A percentile compares a stretch with the other conserved stretches of the same genome.
These are phyloP conservation scores for Aspergillus sp. DNA, from an alignment of 2,329 filamentous ascomycete genomes.

Conservation along the genomic window DNA sequence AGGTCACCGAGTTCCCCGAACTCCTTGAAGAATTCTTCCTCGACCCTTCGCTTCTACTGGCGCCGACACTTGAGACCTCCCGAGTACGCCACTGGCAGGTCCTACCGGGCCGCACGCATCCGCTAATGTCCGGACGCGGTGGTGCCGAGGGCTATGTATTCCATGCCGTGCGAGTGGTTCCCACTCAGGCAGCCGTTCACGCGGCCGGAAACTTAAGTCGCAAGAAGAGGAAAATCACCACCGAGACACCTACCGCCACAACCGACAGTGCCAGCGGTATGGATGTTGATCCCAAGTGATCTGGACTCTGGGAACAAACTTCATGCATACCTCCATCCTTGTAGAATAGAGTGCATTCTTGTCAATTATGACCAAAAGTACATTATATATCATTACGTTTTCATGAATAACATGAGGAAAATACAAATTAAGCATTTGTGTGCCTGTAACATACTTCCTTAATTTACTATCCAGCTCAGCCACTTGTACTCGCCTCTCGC, in stretches of 20 bases:
- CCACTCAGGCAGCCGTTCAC: slow-evolving; percentile 74
- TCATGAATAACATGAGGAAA: too few relatives aligned
- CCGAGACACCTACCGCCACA: slow-evolving; percentile 21
- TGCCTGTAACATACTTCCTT: too few relatives aligned
- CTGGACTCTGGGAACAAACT: background rate
- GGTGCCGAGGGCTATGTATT: slow-evolving; percentile 90
- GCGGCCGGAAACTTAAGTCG: slow-evolving; percentile 70
- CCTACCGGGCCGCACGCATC: slow-evolving; percentile 85
- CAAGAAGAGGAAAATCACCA: slow-evolving; percentile 66
- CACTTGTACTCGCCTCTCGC: too few relatives aligned
- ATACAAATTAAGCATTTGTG: too few relatives aligned
- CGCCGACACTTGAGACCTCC: slow-evolving; percentile 76
- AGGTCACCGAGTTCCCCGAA: slow-evolving; percentile 20
- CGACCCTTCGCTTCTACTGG: slow-evolving; percentile 81
- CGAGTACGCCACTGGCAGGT: slow-evolving; percentile 84
- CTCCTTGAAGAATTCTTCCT: slow-evolving; percentile 72
- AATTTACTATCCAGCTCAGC: too few relatives aligned
- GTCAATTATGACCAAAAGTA: background rate
- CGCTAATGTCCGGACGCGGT: slow-evolving; percentile 84
- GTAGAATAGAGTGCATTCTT: background rate
- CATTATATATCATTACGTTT: background rate
- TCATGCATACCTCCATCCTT: background rate
- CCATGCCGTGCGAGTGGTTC: slow-evolving; percentile 76
- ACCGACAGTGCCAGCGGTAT: slow-evolving; percentile 18
- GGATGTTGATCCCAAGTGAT: slow-evolving; percentile 34